Percentiles rank a stretch among this genome's conserved stretches.
These are phyloP conservation scores for Boletus edulis DNA, from an alignment of 768 basidiomycete genomes.

Conservation along the genomic window DNA sequence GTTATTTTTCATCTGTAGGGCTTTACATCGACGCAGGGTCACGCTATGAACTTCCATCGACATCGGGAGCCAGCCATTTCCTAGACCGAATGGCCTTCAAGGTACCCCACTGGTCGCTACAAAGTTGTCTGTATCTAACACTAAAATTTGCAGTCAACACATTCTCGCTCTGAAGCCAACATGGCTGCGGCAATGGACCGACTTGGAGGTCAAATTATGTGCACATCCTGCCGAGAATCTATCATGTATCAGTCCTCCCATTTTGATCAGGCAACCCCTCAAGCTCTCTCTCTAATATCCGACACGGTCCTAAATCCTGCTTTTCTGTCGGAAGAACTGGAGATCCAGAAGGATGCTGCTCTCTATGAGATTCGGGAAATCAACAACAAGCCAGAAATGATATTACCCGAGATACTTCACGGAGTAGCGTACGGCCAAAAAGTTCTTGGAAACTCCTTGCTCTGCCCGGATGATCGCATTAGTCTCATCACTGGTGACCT, in stretches of 20 bases:
- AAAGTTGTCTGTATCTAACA: conserved; percentile 1
- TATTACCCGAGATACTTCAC: conserved; percentile 89
- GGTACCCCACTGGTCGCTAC: conserved; percentile 41
- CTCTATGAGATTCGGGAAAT: conserved; percentile 91
- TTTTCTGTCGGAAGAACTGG: conserved; percentile 75
- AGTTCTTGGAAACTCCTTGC: conserved; percentile 85
- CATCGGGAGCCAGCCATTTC: conserved; percentile 86
- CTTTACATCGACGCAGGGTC: conserved; percentile 94
- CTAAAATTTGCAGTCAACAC: conserved; percentile 57
- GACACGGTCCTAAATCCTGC: conserved; percentile 85
- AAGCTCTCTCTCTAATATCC: conserved; percentile 84
- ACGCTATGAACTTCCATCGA: conserved; percentile 75
- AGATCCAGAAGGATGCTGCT: conserved; percentile 81
- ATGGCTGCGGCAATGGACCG: conserved; percentile 81
- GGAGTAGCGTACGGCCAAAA: conserved; percentile 74
- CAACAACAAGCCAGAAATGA: conserved; percentile 84
- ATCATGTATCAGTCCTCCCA: conserved; percentile 99
- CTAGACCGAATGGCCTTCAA: conserved; percentile 97
- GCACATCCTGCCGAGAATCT: conserved; percentile 86
- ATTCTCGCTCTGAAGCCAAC: conserved; percentile 63
- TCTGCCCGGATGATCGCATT: conserved; percentile 87
- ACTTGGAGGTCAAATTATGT: conserved; percentile 89
- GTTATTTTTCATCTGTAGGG: conserved; percentile 92
- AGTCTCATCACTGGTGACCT: conserved; percentile 57
- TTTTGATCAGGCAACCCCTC: conserved; percentile 77